These are phyloP conservation scores for Physcomitrellopsis africana DNA, from an alignment of 225 moss, liverwort and hornwort genomes.

Conservation along the genomic window DNA sequence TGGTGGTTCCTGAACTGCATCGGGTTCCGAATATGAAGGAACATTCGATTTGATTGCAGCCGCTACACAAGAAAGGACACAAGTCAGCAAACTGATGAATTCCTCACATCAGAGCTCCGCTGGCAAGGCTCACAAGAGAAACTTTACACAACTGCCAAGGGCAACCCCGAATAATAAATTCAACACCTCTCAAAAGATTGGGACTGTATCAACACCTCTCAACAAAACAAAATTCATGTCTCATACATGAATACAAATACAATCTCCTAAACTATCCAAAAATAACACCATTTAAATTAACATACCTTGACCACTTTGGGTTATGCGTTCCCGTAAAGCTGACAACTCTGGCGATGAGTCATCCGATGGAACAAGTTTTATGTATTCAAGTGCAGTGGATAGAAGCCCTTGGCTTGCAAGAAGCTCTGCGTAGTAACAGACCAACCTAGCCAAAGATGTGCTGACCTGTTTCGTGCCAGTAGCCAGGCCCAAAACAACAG, in stretches of 20 bases:
- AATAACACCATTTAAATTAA: not conserved
- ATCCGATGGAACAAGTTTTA: conserved; percentile 81
- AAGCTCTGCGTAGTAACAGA: conserved; percentile 89
- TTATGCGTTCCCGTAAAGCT: conserved; percentile 81
- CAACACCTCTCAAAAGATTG: not conserved
- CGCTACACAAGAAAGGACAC: conserved; percentile 38
- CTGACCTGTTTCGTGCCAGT: conserved; percentile 89
- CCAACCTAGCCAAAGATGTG: conserved; percentile 79
- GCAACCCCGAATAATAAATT: conserved; percentile 14
- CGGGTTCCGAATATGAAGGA: conserved; percentile 50
- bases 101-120: conserved; percentile 1
- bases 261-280: conserved; percentile 14
- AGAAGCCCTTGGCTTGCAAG: conserved; percentile 94
- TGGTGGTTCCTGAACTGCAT: conserved; percentile 38
- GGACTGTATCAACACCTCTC: not conserved
- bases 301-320: conserved; percentile 74
- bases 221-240: not conserved
- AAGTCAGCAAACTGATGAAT: conserved; percentile 18
- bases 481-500: conserved; percentile 89
- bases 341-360: conserved; percentile 71
- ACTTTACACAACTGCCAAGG: not conserved
- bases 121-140: conserved; percentile 14
- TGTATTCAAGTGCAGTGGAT: conserved; percentile 84
- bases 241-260: not conserved
- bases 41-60: conserved; percentile 45